Evolutionary conservation across 192 early-diverging fungal species (phyloP).

Genomic region (Coemansia sp.): DNA sequence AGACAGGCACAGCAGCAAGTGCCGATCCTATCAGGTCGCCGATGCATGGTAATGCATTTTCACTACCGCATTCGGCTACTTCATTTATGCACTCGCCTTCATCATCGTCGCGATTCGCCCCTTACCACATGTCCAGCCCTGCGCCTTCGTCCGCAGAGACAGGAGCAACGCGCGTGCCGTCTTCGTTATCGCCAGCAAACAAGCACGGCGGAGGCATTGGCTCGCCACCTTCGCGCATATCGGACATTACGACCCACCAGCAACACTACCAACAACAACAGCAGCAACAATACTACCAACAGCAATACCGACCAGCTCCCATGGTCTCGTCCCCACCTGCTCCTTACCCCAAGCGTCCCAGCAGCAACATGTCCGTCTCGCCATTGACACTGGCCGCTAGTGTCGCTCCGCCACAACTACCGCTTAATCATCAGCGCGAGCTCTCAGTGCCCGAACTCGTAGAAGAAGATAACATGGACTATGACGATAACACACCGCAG

Average conservation of each 20-base stretch:
- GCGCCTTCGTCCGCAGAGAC: conserved; percentile 11
- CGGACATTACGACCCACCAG: conserved; percentile 8
- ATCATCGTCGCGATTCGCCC: conserved; percentile 42
- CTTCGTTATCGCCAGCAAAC: not conserved
- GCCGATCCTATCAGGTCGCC: conserved; percentile 20
- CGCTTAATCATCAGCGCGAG: conserved; percentile 12
- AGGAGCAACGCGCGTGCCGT: not conserved
- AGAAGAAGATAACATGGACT: conserved; percentile 35
- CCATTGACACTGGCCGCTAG: not conserved
- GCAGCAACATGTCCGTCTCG: conserved; percentile 24
- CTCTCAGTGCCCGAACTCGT: conserved; percentile 32
- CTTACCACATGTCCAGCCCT: conserved; percentile 44
- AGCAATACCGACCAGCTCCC: not conserved
- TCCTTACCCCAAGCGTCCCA: conserved; percentile 3
- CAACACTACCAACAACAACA: conserved; percentile 1
- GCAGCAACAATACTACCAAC: conserved; percentile 5
- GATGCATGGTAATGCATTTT: conserved; percentile 15
- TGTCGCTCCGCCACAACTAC: too few species aligned
- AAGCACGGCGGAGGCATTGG: not conserved
- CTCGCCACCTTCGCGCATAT: not conserved
- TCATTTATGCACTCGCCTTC: conserved; percentile 48
- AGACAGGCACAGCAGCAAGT: conserved; percentile 8
- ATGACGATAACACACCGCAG: conserved; percentile 27
- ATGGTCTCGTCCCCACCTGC: not conserved
- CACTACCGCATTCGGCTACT: conserved; percentile 23